Base-by-base conservation (phyloP, 345 rosid species). In the Populus simonii region DNA sequence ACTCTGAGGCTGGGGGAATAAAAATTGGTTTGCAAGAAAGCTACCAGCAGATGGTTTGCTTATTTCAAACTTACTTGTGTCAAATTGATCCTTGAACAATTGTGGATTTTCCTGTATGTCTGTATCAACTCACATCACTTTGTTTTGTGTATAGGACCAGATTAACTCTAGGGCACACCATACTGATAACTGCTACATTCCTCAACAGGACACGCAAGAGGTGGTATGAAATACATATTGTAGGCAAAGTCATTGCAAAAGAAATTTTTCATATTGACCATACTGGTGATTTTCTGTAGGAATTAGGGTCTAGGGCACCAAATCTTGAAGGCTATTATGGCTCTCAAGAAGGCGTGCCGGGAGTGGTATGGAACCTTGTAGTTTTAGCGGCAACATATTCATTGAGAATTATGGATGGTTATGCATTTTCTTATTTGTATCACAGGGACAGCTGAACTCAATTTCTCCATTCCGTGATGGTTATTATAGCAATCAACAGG, bases 261-360 rank as follows among this genome's bases (percentile, higher is more conserved):
- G 22, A 66, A 62, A n/a, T 6, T 41, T 74, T 74, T 47, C 35
- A 68, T 22, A 72, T 38, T 59, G 78, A n/a, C 57, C 41, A 41
- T 76, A 67, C 35, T 16, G 18, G 16, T 16, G 9, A 3, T 43
- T 49, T 66, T 72, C 77, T 38, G 29, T 77, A 88, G 91, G 86
- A 82, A 76, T 39, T 82, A 79, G 83, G 90, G 73, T 85, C 89
- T 23, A 84, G 89, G 82, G 85, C 83, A 27, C 72, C 83, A 82
- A 81, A 80, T 67, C 78, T 71, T 76, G 92, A 86, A 78, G 81
- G 82, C 23, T 88, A 80, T 69, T 83, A 82, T 79, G 76, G 84
- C 49, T 66, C 84, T 76, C 91, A 83, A 66, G 87, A 84, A 47
- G 77, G 76, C 82, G 71, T 82, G 74, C 87, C 80, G 83, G 89